Evolutionary conservation across 805 yeast genomes (phyloP).

Genomic region (Pichia sporocuriosa): DNA sequence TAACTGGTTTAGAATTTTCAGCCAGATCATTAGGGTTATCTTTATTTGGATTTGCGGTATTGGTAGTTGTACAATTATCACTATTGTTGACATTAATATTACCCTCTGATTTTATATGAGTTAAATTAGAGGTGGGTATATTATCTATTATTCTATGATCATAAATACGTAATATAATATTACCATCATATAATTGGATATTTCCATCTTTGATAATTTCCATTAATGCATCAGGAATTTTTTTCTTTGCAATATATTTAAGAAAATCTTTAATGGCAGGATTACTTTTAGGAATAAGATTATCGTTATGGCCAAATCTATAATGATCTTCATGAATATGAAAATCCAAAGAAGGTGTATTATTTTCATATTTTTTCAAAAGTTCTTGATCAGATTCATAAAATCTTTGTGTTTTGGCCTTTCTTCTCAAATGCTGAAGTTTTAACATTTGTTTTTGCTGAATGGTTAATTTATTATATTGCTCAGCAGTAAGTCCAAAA

Average conservation of each 20-base stretch:
- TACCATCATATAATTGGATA: conserved; percentile 81
- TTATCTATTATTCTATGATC: conserved; percentile 62
- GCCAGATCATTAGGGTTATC: background rate
- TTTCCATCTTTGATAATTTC: conserved; percentile 87
- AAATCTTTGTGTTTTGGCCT: conserved; percentile 46
- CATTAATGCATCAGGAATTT: conserved; percentile 81
- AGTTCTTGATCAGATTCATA: conserved; percentile 69
- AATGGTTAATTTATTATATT: conserved; percentile 29
- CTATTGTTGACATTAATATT: too few relatives aligned
- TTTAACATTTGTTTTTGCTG: conserved; percentile 38
- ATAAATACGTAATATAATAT: conserved; percentile 75
- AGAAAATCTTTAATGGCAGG: conserved; percentile 75
- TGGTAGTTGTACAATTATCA: background rate
- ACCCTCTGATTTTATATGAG: background rate
- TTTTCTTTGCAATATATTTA: conserved; percentile 70
- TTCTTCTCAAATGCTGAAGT: conserved; percentile 36
- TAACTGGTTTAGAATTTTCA: too few relatives aligned
- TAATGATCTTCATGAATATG: conserved; percentile 90
- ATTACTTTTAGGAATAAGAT: conserved; percentile 73
- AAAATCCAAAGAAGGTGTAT: conserved; percentile 76
- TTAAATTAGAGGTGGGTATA: background rate
- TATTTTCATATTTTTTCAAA: conserved; percentile 65
- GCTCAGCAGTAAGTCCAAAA: conserved; percentile 25
- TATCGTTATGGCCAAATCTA: conserved; percentile 85
- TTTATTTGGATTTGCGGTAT: background rate